These are phyloP conservation scores for Phytophthora pluvialis DNA, from an alignment of 352 stramenopile species.

Conservation along the genomic window DNA sequence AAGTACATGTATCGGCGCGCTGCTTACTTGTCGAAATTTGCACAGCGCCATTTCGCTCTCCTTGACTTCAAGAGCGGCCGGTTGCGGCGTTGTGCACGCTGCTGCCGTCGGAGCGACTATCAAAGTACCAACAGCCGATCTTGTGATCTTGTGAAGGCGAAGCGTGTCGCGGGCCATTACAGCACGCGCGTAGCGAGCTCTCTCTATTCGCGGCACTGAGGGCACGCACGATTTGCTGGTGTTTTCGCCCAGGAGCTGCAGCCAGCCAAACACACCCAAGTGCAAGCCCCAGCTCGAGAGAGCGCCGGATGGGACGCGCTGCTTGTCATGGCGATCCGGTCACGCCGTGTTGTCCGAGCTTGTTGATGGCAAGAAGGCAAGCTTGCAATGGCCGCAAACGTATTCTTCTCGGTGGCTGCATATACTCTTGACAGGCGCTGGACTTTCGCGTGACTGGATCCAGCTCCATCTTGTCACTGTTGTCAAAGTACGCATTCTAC, in stretches of 20 bases:
- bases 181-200: not conserved
- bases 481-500: not conserved
- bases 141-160: constrained; percentile 14
- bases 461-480: constrained; percentile 17
- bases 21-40: constrained; percentile 13
- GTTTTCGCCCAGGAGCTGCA: constrained; percentile 1
- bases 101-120: constrained; percentile 20
- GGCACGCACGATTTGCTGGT: constrained; percentile 26
- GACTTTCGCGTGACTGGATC: constrained; percentile 19
- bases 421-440: constrained; percentile 5
- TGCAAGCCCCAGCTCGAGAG: constrained; percentile 7
- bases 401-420: not conserved
- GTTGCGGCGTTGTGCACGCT: constrained; percentile 19
- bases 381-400: not conserved
- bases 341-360: constrained; percentile 1
- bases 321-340: not conserved
- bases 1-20: not conserved
- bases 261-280: not conserved
- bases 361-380: constrained; percentile 6
- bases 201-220: not conserved
- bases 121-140: constrained; percentile 23
- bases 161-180: constrained; percentile 29
- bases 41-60: constrained; percentile 27
- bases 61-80: constrained; percentile 26
- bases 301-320: constrained; percentile 3